Conservation (phyloP, 2,329 filamentous ascomycete genomes). For the Trichoderma citrinoviride region DNA sequence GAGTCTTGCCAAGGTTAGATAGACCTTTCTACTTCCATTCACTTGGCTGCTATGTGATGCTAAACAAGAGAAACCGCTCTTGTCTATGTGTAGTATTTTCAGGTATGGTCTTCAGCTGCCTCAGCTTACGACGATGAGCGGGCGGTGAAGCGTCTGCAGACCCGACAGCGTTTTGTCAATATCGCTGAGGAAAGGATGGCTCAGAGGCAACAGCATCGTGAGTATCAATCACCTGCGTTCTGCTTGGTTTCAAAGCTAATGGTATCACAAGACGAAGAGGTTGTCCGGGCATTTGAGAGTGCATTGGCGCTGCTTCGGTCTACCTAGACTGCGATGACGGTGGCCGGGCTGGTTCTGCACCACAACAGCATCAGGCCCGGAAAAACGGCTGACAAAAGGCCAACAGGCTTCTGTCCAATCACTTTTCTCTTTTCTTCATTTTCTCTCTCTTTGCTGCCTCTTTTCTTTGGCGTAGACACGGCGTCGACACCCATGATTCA, state of each 20-base stretch:
- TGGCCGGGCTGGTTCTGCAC: neutral
- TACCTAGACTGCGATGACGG: conserved; percentile 26
- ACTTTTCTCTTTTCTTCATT: neutral
- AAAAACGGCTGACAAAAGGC: neutral
- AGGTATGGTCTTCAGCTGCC: conserved; percentile 72
- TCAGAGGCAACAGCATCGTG: conserved; percentile 78
- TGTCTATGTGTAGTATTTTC: conserved; percentile 62
- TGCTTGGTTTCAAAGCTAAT: conserved; percentile 24
- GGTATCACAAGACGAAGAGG: conserved; percentile 43
- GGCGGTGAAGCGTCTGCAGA: conserved; percentile 75
- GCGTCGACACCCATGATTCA: neutral
- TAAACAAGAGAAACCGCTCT: neutral
- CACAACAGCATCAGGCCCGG: neutral
- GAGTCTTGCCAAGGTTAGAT: conserved; percentile 59
- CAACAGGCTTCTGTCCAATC: neutral
- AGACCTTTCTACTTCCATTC: neutral
- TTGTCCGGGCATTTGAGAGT: conserved; percentile 62
- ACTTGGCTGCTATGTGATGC: neutral
- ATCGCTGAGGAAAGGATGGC: conserved; percentile 69
- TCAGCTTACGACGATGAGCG: conserved; percentile 71
- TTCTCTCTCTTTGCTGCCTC: neutral
- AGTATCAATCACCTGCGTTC: conserved; percentile 33
- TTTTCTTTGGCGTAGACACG: neutral
- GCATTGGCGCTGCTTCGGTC: conserved; percentile 54
- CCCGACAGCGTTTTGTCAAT: conserved; percentile 72